Conservation (phyloP, 768 basidiomycete species). For the Clitopilus passeckerianus region DNA sequence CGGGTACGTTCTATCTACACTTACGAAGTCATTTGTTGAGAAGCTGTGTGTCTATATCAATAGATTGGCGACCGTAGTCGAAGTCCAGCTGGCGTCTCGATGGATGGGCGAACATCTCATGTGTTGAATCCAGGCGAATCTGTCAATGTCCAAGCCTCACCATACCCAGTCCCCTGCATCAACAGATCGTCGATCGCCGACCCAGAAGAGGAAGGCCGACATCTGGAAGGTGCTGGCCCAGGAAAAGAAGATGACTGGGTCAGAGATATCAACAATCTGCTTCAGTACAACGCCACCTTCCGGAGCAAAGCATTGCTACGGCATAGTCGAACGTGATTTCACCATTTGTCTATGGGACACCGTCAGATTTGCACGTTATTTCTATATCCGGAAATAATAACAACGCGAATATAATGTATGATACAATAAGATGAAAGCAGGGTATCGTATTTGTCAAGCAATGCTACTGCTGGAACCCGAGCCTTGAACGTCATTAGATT, state of each 20-base stretch:
- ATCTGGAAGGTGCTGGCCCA: conserved; percentile 64
- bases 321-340: conserved; percentile 58
- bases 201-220: conserved; percentile 32
- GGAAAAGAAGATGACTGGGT: conserved; percentile 94
- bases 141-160: conserved; percentile 79
- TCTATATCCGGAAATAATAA: neutral
- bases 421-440: neutral
- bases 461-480: neutral
- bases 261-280: conserved; percentile 89
- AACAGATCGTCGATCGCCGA: conserved; percentile 77
- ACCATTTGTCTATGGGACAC: too few relatives aligned
- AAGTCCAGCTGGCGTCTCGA: conserved; percentile 83
- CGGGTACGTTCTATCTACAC: conserved; percentile 41
- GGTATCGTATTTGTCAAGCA: neutral
- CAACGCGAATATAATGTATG: neutral
- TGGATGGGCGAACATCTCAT: conserved; percentile 88
- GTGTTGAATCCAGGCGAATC: conserved; percentile 81
- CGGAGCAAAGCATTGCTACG: conserved; percentile 80
- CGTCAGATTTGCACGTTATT: neutral
- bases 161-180: conserved; percentile 90
- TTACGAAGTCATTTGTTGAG: conserved; percentile 1
- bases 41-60: neutral
- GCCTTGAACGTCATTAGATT: neutral
- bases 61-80: conserved; percentile 85
- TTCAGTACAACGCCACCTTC: conserved; percentile 95